phyloP scores from a whole-genome alignment of 805 yeast genomes.

The Yarrowia yakushimensis region DNA sequence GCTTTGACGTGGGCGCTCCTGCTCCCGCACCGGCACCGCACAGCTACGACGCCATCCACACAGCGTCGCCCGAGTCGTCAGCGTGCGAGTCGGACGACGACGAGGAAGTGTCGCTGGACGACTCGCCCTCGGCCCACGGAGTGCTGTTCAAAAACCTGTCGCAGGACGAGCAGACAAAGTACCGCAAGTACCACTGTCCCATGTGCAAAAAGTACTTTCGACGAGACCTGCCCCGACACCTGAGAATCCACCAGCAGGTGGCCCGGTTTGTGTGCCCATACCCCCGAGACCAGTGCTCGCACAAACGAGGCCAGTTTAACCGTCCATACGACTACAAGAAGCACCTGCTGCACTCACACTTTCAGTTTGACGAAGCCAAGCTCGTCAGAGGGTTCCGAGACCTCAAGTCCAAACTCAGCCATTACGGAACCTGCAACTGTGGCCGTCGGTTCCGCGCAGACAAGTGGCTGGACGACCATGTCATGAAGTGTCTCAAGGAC shows the following conservation, averaged over 20 bases:
- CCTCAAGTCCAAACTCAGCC: conserved; percentile 50
- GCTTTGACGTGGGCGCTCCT: too few relatives aligned
- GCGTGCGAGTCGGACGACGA: not conserved
- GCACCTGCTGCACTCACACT: conserved; percentile 59
- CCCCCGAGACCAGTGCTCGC: conserved; percentile 54
- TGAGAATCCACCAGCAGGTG: conserved; percentile 57
- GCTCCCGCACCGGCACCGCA: not conserved
- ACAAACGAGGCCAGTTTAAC: conserved; percentile 60
- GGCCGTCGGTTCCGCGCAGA: conserved; percentile 48
- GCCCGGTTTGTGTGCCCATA: conserved; percentile 57
- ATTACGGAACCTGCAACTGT: conserved; percentile 54
- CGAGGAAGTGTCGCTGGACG: conserved; percentile 12
- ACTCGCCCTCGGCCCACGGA: conserved; percentile 14
- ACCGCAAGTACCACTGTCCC: conserved; percentile 41
- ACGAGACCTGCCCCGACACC: conserved; percentile 60
- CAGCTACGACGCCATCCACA: not conserved
- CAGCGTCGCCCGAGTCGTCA: not conserved
- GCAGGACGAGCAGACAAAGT: conserved; percentile 14
- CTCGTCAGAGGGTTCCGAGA: conserved; percentile 47
- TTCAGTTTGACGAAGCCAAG: conserved; percentile 48
- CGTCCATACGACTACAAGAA: conserved; percentile 67
- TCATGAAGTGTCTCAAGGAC: conserved; percentile 31
- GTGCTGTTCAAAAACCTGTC: conserved; percentile 4
- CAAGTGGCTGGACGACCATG: conserved; percentile 57
- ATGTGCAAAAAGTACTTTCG: conserved; percentile 53